phyloP scores from a whole-genome alignment of 2,329 filamentous ascomycete species.

The Magnaporthiopsis poae region DNA sequence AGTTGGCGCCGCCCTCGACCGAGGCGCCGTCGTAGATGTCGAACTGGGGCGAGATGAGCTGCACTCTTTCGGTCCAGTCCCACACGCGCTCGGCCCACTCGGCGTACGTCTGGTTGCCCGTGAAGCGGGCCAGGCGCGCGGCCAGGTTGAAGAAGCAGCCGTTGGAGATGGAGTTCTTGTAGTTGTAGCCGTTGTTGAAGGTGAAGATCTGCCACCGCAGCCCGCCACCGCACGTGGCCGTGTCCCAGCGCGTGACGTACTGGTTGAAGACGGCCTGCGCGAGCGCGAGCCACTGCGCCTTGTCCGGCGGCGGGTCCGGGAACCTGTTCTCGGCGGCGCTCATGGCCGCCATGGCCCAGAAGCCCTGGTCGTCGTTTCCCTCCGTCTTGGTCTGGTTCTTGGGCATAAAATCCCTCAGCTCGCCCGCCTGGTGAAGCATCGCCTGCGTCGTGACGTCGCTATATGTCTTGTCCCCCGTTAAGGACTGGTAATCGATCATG shows the following conservation, averaged over 20 bases:
- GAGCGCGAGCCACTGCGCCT: constrained; percentile 68
- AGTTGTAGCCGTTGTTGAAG: constrained; percentile 62
- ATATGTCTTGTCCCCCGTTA: constrained; percentile 58
- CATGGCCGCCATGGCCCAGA: constrained; percentile 79
- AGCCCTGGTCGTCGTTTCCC: constrained; percentile 70
- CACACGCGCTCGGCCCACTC: constrained; percentile 66
- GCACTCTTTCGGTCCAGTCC: constrained; percentile 48
- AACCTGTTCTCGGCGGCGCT: constrained; percentile 68
- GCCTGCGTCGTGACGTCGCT: constrained; percentile 50
- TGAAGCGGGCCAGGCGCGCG: constrained; percentile 66
- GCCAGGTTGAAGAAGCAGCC: constrained; percentile 61
- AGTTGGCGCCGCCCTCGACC: constrained; percentile 31
- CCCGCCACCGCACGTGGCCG: constrained; percentile 57
- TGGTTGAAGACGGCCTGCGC: constrained; percentile 73
- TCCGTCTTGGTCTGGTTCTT: constrained; percentile 50
- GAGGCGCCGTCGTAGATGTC: constrained; percentile 49
- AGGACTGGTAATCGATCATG: constrained; percentile 62
- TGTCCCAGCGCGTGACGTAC: constrained; percentile 63
- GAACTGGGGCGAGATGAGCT: constrained; percentile 46
- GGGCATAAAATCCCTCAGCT: constrained; percentile 56
- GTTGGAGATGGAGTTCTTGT: constrained; percentile 61
- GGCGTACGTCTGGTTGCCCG: constrained; percentile 66
- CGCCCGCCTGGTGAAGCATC: constrained; percentile 50
- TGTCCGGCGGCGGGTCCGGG: constrained; percentile 51
- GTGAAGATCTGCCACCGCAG: constrained; percentile 78